Evolutionary conservation across 140 eudicot genomes (phyloP).

Genomic region (Cichorium intybus): DNA sequence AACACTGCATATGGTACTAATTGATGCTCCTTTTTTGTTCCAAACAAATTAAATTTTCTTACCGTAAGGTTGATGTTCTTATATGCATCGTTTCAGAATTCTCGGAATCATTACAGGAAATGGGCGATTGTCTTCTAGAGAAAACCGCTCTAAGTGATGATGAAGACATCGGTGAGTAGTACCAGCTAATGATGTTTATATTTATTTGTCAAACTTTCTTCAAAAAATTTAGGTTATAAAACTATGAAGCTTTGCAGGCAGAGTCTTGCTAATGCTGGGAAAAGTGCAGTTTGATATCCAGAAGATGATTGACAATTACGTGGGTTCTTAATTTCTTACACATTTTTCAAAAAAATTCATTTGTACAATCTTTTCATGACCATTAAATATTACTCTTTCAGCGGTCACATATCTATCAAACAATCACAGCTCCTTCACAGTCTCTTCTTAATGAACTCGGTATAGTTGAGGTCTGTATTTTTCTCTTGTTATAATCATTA

Average conservation of each 20-base stretch:
- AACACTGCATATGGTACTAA: conserved; percentile 77
- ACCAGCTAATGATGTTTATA: conserved; percentile 1
- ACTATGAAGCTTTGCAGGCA: conserved; percentile 73
- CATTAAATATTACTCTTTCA: conserved; percentile 36
- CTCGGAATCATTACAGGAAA: conserved; percentile 82
- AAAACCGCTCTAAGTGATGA: conserved; percentile 82
- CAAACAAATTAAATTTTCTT: background rate
- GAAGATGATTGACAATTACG: conserved; percentile 74
- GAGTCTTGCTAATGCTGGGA: conserved; percentile 84
- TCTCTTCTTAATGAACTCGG: conserved; percentile 89
- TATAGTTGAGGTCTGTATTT: conserved; percentile 74
- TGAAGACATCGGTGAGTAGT: conserved; percentile 81
- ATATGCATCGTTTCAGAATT: conserved; percentile 56
- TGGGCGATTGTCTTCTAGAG: conserved; percentile 95
- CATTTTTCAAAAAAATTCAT: background rate
- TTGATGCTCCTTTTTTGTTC: background rate
- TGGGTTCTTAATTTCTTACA: conserved; percentile 32
- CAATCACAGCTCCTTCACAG: conserved; percentile 87
- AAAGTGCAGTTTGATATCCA: conserved; percentile 87
- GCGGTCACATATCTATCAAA: conserved; percentile 80
- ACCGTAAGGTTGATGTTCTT: conserved; percentile 1
- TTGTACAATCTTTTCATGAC: conserved; percentile 2
- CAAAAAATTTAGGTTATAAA: background rate
- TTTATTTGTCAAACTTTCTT: conserved; percentile 6
- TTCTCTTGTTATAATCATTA: conserved; percentile 2